Percentiles rank a stretch among this genome's conserved stretches.
Evolutionary conservation across 2,329 filamentous ascomycete genomes (phyloP).

Genomic region (Neophaeococcomyces mojaviensis): DNA sequence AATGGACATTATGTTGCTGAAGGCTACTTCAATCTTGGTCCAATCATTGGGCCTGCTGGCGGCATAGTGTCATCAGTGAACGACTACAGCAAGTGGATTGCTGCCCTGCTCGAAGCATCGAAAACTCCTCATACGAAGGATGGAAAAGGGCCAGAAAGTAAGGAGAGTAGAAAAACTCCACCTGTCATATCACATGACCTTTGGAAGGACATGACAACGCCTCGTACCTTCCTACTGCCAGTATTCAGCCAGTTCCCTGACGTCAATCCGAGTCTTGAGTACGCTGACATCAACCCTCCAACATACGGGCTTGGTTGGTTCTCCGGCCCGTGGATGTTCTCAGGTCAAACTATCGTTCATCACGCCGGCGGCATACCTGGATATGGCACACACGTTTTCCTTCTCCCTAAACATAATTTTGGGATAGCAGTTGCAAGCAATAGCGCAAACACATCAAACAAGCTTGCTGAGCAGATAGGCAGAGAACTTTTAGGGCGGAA

Average conservation of each 20-base stretch:
- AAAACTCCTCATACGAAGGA: background rate
- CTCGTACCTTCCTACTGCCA: constrained; percentile 20
- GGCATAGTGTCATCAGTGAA: constrained; percentile 24
- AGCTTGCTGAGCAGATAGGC: constrained; percentile 3
- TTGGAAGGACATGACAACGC: constrained; percentile 26
- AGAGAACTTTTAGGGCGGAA: constrained; percentile 7
- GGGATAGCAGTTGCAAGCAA: constrained; percentile 8
- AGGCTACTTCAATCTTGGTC: constrained; percentile 7
- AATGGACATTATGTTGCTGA: constrained; percentile 4
- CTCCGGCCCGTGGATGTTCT: background rate
- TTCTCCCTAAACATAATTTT: constrained; percentile 9
- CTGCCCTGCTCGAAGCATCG: constrained; percentile 19
- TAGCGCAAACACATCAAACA: background rate
- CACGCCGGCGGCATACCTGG: constrained; percentile 8
- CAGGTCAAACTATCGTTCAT: constrained; percentile 1
- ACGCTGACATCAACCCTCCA: background rate
- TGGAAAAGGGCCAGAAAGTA: background rate
- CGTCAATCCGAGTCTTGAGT: constrained; percentile 1
- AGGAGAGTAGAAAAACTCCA: too few relatives aligned
- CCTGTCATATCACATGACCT: constrained; percentile 28
- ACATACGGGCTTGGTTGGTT: background rate
- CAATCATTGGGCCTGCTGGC: constrained; percentile 6
- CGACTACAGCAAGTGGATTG: constrained; percentile 20
- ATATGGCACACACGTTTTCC: constrained; percentile 7
- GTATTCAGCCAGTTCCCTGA: background rate